Percentiles rank a stretch among this genome's conserved stretches.
Evolutionary conservation across 2,329 filamentous ascomycete species (phyloP).

Genomic region (Diaporthe helianthi): DNA sequence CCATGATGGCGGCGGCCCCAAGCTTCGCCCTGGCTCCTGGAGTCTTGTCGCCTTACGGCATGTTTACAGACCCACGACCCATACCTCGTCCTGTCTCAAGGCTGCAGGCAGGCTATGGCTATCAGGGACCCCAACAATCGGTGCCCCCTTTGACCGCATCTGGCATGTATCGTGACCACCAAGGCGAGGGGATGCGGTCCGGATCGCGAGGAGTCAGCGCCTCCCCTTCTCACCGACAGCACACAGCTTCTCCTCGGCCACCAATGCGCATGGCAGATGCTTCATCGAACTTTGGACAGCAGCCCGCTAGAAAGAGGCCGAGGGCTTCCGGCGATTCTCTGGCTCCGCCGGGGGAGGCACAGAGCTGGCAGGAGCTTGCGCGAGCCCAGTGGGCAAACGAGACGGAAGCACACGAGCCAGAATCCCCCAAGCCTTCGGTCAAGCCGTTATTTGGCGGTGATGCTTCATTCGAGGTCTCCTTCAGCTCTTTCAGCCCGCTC

Average conservation of each 20-base stretch:
- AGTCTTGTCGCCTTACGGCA: neutral
- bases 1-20: neutral
- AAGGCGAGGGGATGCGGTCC: neutral
- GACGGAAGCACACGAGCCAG: neutral
- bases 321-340: neutral
- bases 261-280: neutral
- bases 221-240: neutral
- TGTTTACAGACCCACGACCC: neutral
- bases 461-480: neutral
- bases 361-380: constrained; percentile 5
- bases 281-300: neutral
- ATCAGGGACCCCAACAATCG: neutral
- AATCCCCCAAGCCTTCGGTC: neutral
- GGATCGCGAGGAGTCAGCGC: neutral
- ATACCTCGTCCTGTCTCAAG: neutral
- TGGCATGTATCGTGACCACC: neutral
- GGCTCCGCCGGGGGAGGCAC: neutral
- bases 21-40: neutral
- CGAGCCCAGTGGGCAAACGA: neutral
- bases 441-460: neutral
- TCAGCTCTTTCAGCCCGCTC: neutral
- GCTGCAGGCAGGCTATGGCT: neutral
- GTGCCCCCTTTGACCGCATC: neutral
- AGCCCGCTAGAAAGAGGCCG: neutral
- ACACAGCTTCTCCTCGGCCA: neutral